phyloP scores from a whole-genome alignment of 257 asterid genomes.

The Solanum infundibuliforme region DNA sequence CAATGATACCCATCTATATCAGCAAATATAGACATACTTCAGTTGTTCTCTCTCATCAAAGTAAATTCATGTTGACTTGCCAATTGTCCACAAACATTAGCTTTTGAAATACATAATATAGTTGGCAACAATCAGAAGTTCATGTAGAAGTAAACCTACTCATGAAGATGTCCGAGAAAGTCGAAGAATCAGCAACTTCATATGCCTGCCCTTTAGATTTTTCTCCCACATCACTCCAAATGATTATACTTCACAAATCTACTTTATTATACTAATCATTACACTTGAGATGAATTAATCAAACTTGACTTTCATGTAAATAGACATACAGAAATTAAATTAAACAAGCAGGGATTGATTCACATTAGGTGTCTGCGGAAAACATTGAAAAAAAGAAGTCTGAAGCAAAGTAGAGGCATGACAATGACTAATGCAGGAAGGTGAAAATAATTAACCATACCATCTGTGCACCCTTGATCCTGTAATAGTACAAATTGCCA shows the following conservation, averaged over 20 bases:
- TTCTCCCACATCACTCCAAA: background rate
- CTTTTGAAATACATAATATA: background rate
- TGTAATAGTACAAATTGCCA: slow-evolving; percentile 80
- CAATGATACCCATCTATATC: background rate
- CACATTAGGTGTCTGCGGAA: background rate
- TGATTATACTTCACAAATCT: background rate
- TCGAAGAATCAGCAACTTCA: background rate
- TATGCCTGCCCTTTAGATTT: background rate
- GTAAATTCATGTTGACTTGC: background rate
- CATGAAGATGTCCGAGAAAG: background rate
- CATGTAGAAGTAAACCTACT: background rate
- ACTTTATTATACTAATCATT: background rate
- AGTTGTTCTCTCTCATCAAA: background rate
- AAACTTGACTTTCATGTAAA: background rate
- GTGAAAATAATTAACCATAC: background rate
- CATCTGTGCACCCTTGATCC: slow-evolving; percentile 56
- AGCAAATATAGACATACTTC: background rate
- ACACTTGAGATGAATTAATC: background rate
- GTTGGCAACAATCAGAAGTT: background rate
- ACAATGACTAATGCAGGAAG: background rate
- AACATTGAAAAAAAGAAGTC: background rate
- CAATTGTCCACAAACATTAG: background rate
- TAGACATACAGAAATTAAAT: background rate
- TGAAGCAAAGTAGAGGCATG: background rate
- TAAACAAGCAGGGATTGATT: background rate